Percentiles rank a stretch among this genome's conserved stretches.
These are phyloP conservation scores for Talaromyces adpressus DNA, from an alignment of 495 filamentous ascomycete genomes.

Conservation along the genomic window DNA sequence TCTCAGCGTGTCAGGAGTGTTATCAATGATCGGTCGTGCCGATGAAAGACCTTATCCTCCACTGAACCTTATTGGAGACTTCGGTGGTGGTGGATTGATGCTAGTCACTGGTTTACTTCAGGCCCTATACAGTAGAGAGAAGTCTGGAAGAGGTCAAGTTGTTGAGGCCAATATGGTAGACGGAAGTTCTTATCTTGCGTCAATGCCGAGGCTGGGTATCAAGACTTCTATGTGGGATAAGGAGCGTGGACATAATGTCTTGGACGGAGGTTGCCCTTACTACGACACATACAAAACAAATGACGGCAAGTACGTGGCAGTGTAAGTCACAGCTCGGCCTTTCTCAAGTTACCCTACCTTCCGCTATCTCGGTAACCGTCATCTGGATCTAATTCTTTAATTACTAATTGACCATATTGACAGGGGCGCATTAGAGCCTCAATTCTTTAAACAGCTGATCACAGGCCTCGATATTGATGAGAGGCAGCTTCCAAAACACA, in stretches of 20 bases:
- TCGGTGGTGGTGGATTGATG: conserved; percentile 68
- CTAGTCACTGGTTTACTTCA: conserved; percentile 1
- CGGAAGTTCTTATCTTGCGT: conserved; percentile 58
- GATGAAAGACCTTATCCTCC: conserved; percentile 55
- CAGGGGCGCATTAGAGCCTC: background rate
- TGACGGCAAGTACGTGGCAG: conserved; percentile 63
- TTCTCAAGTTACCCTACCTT: background rate
- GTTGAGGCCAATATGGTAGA: conserved; percentile 86
- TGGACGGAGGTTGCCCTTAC: conserved; percentile 69
- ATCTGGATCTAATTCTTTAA: background rate
- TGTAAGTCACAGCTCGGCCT: conserved; percentile 17
- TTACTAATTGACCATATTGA: background rate
- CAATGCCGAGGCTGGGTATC: conserved; percentile 51
- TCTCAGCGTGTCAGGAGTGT: conserved; percentile 64
- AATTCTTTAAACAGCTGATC: conserved; percentile 30
- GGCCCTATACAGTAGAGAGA: conserved; percentile 13
- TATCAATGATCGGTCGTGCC: conserved; percentile 55
- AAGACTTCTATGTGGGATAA: conserved; percentile 46
- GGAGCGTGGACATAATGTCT: conserved; percentile 55
- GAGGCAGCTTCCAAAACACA: conserved; percentile 16
- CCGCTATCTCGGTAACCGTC: background rate
- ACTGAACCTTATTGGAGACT: conserved; percentile 71
- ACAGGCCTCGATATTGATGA: conserved; percentile 44
- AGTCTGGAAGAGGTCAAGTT: conserved; percentile 58
- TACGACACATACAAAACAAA: conserved; percentile 68